Percentiles rank a stretch among this genome's conserved stretches.
Conservation (phyloP, 2,329 filamentous ascomycete genomes). For the Neonectria neomacrospora region DNA sequence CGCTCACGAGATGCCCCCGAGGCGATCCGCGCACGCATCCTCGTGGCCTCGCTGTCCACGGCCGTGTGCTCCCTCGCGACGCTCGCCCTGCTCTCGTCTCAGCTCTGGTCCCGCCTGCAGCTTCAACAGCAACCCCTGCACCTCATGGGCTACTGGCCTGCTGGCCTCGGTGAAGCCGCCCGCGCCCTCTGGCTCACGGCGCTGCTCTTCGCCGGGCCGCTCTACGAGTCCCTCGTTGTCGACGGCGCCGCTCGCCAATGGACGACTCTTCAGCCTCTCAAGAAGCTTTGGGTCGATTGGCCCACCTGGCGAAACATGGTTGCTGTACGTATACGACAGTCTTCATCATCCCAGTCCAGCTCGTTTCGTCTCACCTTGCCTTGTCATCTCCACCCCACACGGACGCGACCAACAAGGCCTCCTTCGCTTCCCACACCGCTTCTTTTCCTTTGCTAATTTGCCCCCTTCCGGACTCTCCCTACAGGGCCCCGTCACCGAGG, state of each 20-base stretch:
- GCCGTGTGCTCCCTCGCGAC: slow-evolving; percentile 74
- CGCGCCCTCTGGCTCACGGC: slow-evolving; percentile 76
- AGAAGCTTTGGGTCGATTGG: slow-evolving; percentile 76
- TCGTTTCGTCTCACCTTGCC: slow-evolving; percentile 28
- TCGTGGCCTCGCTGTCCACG: slow-evolving; percentile 82
- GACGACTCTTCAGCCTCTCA: slow-evolving; percentile 64
- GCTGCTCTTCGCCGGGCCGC: slow-evolving; percentile 83
- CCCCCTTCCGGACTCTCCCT: slow-evolving; percentile 20
- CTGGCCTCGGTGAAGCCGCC: slow-evolving; percentile 71
- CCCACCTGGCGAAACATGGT: slow-evolving; percentile 88
- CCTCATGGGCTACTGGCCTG: slow-evolving; percentile 83
- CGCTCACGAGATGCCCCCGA: slow-evolving; percentile 88
- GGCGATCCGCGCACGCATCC: slow-evolving; percentile 87
- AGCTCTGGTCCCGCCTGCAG: slow-evolving; percentile 45
- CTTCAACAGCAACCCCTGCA: slow-evolving; percentile 66
- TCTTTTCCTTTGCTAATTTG: slow-evolving; percentile 28
- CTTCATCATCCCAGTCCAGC: slow-evolving; percentile 25
- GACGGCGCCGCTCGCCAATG: slow-evolving; percentile 77
- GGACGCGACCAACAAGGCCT: slow-evolving; percentile 22
- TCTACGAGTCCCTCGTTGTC: slow-evolving; percentile 82
- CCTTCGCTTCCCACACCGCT: slow-evolving; percentile 36
- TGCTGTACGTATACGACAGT: slow-evolving; percentile 67
- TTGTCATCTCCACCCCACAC: slow-evolving; percentile 17
- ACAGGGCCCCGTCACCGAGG: slow-evolving; percentile 88
- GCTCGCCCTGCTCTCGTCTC: slow-evolving; percentile 68